A percentile compares a stretch with the other conserved stretches of the same genome.
Conservation (phyloP, 352 stramenopile genomes). For the Aphanomyces astaci region DNA sequence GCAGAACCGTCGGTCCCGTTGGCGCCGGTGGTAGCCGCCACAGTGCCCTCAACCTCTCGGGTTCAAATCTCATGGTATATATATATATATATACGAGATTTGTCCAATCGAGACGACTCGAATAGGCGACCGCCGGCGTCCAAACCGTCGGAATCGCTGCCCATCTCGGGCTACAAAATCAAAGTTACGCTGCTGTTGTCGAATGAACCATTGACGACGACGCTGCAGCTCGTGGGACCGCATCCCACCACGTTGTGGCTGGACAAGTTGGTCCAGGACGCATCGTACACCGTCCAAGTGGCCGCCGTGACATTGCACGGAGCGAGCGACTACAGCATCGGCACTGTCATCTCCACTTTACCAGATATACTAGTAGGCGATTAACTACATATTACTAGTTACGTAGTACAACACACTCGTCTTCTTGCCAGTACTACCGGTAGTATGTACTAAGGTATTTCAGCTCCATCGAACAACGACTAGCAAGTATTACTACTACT, state of each 20-base stretch:
- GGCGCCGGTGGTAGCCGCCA: conserved; percentile 24
- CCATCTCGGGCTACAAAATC: conserved; percentile 62
- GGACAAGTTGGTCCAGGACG: conserved; percentile 32
- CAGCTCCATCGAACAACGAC: no score
- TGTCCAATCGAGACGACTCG: no score
- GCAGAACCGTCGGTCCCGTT: conserved; percentile 35
- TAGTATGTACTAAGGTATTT: no score
- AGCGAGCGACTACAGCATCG: conserved; percentile 40
- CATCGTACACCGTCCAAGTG: conserved; percentile 38
- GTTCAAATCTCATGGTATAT: neutral
- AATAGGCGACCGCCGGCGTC: conserved; percentile 27
- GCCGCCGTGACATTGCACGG: conserved; percentile 52
- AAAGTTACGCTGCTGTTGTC: conserved; percentile 24
- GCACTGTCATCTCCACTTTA: neutral
- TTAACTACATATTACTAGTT: no score
- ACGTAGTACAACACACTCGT: no score
- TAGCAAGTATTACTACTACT: no score
- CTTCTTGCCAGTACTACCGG: no score
- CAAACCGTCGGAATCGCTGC: conserved; percentile 40
- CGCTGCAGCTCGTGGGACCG: conserved; percentile 30
- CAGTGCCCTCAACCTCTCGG: conserved; percentile 20
- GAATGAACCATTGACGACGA: neutral
- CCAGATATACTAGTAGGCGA: neutral
- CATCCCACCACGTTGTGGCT: conserved; percentile 30
- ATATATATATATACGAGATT: no score